Base-by-base conservation (phyloP, 164 flowering plant species). In the Dillenia turbinata region DNA sequence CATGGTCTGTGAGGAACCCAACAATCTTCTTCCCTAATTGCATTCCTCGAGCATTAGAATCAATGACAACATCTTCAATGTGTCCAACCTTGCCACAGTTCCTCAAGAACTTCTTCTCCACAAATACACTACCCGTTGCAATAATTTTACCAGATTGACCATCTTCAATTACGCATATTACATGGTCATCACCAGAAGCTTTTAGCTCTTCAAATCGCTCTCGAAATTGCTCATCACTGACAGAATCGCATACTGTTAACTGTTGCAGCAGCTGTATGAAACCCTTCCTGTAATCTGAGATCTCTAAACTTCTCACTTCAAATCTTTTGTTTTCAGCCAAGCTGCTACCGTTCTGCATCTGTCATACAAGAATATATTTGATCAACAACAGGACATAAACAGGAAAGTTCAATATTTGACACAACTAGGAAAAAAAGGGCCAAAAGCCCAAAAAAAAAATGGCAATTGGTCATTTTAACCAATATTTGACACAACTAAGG, bases 41-140 rank as follows among this genome's bases (percentile, higher is more conserved):
- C 81, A 65, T 59, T 55, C 96, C 98, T 15, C 96, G 71, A 49
- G 76, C 77, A n/a, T 49, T 69, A 1, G 85, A 71, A 77, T 90
- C 96, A 17, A 90, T 96, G 44, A 90, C 96, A 14, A 90, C 90
- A 64, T 92, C 98, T 66, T 92, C 98, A 3, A 92, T 83, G 67
- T 92, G 96, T 46, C 93, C 96, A 49, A 79, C 98, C 66, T 86
- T 88, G 33, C 90, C 93, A 56, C 93, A 88, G 43, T 77, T 86
- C 74, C 93, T 80, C 54, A 88, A 8, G 48, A 92, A 92, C 62
- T 90, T 90, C 78, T 82, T 84, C 71, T 92, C 96, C 15, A 90
- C 66, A 64, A 92, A 88, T 50, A 92, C 77, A 13, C 92, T 85
- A 8, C 91, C 96, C 1, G 93, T 86, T 3, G 92, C 96, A 9